These are phyloP conservation scores for Cladosporium oxysporum DNA, from an alignment of 2,329 filamentous ascomycete genomes.

Conservation along the genomic window DNA sequence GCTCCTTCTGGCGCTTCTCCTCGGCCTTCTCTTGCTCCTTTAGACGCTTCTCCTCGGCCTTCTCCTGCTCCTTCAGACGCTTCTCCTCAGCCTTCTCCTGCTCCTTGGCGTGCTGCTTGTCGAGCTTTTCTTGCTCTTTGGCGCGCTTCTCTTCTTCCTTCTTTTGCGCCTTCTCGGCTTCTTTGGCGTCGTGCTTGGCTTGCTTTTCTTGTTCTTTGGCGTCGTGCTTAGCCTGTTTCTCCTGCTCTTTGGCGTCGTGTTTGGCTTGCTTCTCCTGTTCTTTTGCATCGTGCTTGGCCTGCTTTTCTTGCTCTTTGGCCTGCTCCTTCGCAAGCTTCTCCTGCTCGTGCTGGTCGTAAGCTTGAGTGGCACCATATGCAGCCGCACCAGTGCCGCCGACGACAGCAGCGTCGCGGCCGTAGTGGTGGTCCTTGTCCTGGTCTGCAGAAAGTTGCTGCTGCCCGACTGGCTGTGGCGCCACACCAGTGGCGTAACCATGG, in stretches of 20 bases:
- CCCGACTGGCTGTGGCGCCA: background rate
- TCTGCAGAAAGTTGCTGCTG: slow-evolving; percentile 1
- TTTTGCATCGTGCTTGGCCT: slow-evolving; percentile 29
- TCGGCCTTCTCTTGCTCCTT: slow-evolving; percentile 34
- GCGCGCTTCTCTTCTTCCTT: slow-evolving; percentile 30
- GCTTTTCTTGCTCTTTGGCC: slow-evolving; percentile 21
- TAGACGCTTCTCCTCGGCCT: slow-evolving; percentile 32
- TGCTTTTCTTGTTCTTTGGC: slow-evolving; percentile 23
- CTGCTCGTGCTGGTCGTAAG: slow-evolving; percentile 9
- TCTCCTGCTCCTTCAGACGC: slow-evolving; percentile 7
- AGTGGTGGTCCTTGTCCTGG: slow-evolving; percentile 29
- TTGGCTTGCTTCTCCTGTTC: slow-evolving; percentile 39
- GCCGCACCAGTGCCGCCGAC: slow-evolving; percentile 36
- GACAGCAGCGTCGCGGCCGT: slow-evolving; percentile 36
- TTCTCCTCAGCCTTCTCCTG: slow-evolving; percentile 35
- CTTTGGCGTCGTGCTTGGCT: slow-evolving; percentile 1
- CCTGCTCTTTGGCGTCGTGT: slow-evolving; percentile 30
- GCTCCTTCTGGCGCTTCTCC: slow-evolving; percentile 31
- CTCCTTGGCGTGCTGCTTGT: slow-evolving; percentile 33
- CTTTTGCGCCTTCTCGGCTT: slow-evolving; percentile 31
- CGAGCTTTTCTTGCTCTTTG: slow-evolving; percentile 13
- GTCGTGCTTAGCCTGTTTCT: slow-evolving; percentile 27
- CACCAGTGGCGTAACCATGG: slow-evolving; percentile 11
- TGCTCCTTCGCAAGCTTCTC: slow-evolving; percentile 37
- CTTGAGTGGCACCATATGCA: slow-evolving; percentile 20